Evolutionary conservation across 78 protist genomes (phyloP), one percentile per base, ranked within the genome.

Genomic region (Planoprotostelium fungivorum): DNA sequence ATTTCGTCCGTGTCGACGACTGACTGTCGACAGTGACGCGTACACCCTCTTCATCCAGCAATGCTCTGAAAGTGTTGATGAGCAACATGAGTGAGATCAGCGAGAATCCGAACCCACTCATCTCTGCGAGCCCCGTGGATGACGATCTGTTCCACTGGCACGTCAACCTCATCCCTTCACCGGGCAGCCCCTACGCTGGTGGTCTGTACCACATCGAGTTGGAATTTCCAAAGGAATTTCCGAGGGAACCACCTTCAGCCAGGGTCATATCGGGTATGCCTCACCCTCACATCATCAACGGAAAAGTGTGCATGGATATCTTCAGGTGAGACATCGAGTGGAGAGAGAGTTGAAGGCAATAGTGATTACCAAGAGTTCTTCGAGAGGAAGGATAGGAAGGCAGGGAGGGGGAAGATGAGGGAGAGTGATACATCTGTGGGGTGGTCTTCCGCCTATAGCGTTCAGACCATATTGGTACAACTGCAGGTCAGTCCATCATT

Each of bases 401-500:
- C 31, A 51, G 16, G 73, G 16, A 51, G 88, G 1, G 36, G 28
- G 28, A 34, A 51, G 5, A 5, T 16, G 73, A 51, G 73, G 73
- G 16, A 51, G 73, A 34, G 29, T 35, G n/a, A n/a, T n/a, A n/a
- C n/a, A n/a, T n/a, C 91, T 31, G 38, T 91, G 0, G 95, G 95
- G 38, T 93, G 95, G 95, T 90, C 91, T 1, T 90, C 93, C 0
- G 95, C 95, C 0, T 93, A 87, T 63, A 90, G 91, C 35, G 95
- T 93, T 0, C 84, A 87, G n/a, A 93, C 95, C 0, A 93, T 93
- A 28, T 38, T 93, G 28, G 63, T 93, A 23, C 95, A 93, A 36
- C 87, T 93, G 38, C 95, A 93, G 95, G 95, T 84, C 87, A 91
- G 93, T 89, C 94, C 91, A 90, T 0, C 89, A 90, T 63, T 88